A percentile compares a stretch with the other conserved stretches of the same genome.
Evolutionary conservation across 768 basidiomycete genomes (phyloP).

Genomic region (Tylopilus intermedius): DNA sequence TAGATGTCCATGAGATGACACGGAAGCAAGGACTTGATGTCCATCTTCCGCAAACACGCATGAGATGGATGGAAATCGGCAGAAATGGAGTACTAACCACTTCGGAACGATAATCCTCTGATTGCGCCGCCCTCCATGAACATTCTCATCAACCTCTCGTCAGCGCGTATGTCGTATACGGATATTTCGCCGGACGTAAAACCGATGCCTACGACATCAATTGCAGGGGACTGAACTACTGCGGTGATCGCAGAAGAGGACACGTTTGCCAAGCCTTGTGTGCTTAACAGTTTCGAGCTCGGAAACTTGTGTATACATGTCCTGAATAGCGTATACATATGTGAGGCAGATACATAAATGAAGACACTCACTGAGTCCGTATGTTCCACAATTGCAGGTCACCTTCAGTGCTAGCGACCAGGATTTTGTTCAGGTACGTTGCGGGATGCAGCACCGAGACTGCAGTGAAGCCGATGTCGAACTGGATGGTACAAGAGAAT

Average conservation of each 20-base stretch:
- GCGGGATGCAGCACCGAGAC: conserved; percentile 84
- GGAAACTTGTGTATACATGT: conserved; percentile 80
- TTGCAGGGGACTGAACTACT: conserved; percentile 86
- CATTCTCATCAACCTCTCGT: conserved; percentile 84
- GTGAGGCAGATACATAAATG: not conserved
- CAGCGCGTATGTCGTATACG: conserved; percentile 85
- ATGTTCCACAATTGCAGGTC: conserved; percentile 92
- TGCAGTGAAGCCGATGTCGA: conserved; percentile 84
- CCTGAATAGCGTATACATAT: conserved; percentile 35
- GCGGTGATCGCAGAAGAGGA: conserved; percentile 58
- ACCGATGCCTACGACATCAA: conserved; percentile 94
- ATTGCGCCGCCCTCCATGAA: conserved; percentile 86
- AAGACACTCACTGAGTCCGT: conserved; percentile 58
- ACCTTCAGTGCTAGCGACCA: conserved; percentile 80
- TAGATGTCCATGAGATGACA: conserved; percentile 81
- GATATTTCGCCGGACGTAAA: conserved; percentile 83
- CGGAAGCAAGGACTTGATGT: conserved; percentile 82
- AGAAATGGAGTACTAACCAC: conserved; percentile 49
- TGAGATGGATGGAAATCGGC: not conserved
- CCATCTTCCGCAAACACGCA: conserved; percentile 51
- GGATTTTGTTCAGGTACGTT: conserved; percentile 93
- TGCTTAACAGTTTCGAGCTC: conserved; percentile 46
- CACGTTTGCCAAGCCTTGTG: conserved; percentile 27
- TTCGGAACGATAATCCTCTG: conserved; percentile 76
- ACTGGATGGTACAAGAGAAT: conserved; percentile 57